Evolutionary conservation across 1,284 basidiomycete species (phyloP).

Genomic region (Melampsora americana): DNA sequence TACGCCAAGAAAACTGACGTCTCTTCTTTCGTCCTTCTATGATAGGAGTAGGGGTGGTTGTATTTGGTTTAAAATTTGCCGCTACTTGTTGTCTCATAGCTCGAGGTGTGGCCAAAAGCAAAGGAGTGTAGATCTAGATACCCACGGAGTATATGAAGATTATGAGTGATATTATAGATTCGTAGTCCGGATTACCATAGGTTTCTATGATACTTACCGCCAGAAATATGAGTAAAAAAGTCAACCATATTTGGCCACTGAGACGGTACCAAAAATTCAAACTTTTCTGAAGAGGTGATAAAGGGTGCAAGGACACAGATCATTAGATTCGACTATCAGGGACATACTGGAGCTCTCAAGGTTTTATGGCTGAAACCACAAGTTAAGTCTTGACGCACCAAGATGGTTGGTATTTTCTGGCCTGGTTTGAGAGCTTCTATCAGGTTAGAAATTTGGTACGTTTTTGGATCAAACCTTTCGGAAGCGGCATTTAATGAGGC

Average conservation of each 20-base stretch:
- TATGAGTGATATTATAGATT: no score
- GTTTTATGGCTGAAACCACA: background rate
- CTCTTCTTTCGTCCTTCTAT: constrained; percentile 5
- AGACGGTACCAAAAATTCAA: background rate
- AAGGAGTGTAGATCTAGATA: constrained; percentile 2
- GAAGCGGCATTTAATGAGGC: background rate
- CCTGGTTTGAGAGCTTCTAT: constrained; percentile 1
- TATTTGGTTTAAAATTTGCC: background rate
- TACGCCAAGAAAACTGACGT: background rate
- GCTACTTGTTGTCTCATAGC: constrained; percentile 2
- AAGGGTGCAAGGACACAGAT: background rate
- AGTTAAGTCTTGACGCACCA: background rate
- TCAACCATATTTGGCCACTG: background rate
- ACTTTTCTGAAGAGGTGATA: background rate
- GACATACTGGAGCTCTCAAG: background rate
- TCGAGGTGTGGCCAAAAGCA: constrained; percentile 11
- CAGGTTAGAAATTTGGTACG: background rate
- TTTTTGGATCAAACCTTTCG: background rate
- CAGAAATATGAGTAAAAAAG: background rate
- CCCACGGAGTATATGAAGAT: no score
- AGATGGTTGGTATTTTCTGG: constrained; percentile 2
- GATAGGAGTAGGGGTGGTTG: background rate
- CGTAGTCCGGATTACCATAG: no score
- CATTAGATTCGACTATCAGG: background rate
- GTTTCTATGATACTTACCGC: background rate